Conservation (phyloP, 1,139 yeast genomes). For the Protomyces inouyei region DNA sequence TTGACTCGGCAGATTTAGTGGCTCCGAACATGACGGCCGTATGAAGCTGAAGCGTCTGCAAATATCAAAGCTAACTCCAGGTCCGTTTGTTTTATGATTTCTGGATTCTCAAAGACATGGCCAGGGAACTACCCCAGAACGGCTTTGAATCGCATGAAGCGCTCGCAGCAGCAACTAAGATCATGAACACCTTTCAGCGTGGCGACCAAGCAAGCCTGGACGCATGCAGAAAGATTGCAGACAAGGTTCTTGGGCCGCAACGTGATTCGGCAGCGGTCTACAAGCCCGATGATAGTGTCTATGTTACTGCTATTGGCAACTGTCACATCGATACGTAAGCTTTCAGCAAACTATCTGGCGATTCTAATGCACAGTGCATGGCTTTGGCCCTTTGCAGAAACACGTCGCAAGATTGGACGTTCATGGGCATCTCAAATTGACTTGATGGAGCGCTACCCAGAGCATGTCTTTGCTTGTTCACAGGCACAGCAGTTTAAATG, state of each 20-base stretch:
- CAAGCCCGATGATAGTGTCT: slow-evolving; percentile 39
- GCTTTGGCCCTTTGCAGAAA: slow-evolving; percentile 92
- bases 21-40: slow-evolving; percentile 73
- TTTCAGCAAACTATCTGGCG: background rate
- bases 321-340: slow-evolving; percentile 84
- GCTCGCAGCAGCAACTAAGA: slow-evolving; percentile 65
- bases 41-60: background rate
- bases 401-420: slow-evolving; percentile 68
- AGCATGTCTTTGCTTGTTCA: slow-evolving; percentile 87
- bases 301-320: slow-evolving; percentile 81
- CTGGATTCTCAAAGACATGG: slow-evolving; percentile 85
- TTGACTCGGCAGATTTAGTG: slow-evolving; percentile 69
- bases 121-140: slow-evolving; percentile 71
- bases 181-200: slow-evolving; percentile 75
- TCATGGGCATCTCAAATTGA: slow-evolving; percentile 94
- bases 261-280: slow-evolving; percentile 63
- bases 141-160: slow-evolving; percentile 84
- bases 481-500: slow-evolving; percentile 95
- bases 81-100: slow-evolving; percentile 71
- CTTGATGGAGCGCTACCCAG: slow-evolving; percentile 81
- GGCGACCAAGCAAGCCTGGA: slow-evolving; percentile 48
- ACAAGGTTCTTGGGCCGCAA: slow-evolving; percentile 57
- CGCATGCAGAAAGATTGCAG: slow-evolving; percentile 64
- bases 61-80: background rate
- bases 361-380: slow-evolving; percentile 30